Percentiles rank a stretch among this genome's conserved stretches.
These are phyloP conservation scores for Aspergillus affinis DNA, from an alignment of 495 filamentous ascomycete species.

Conservation along the genomic window DNA sequence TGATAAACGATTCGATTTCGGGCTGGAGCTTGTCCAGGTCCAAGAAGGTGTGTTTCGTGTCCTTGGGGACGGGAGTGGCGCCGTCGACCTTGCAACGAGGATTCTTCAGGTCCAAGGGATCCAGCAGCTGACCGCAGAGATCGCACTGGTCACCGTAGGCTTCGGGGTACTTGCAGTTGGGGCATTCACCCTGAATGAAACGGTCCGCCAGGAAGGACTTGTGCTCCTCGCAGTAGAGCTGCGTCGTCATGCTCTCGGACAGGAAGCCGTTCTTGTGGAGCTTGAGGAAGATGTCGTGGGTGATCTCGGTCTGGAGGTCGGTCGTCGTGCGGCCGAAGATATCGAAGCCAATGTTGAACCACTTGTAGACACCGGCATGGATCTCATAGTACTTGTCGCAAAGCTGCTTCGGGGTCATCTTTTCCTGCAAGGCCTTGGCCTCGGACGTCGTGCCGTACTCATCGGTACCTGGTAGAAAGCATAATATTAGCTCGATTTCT, in stretches of 20 bases:
- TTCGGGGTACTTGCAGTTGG: conserved; percentile 74
- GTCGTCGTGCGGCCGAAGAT: conserved; percentile 84
- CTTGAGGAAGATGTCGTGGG: conserved; percentile 79
- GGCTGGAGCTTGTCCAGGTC: conserved; percentile 76
- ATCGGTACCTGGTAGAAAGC: conserved; percentile 69
- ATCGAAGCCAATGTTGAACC: conserved; percentile 85
- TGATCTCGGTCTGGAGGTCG: conserved; percentile 77
- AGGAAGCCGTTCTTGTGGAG: conserved; percentile 80
- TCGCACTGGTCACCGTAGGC: conserved; percentile 88
- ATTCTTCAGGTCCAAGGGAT: conserved; percentile 64
- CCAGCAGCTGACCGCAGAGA: conserved; percentile 76
- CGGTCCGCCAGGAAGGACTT: conserved; percentile 86
- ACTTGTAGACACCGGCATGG: conserved; percentile 82
- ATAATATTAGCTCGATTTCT: neutral
- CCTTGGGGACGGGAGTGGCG: conserved; percentile 67
- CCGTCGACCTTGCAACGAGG: conserved; percentile 79
- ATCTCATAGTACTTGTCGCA: conserved; percentile 85
- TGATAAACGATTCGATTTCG: conserved; percentile 69
- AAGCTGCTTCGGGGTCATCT: conserved; percentile 66
- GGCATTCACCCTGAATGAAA: conserved; percentile 89
- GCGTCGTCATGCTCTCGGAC: conserved; percentile 70
- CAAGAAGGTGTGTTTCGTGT: conserved; percentile 75
- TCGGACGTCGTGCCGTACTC: conserved; percentile 89
- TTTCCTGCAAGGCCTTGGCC: conserved; percentile 70
- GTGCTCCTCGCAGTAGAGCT: conserved; percentile 86